Evolutionary conservation across 768 basidiomycete species (phyloP).

Genomic region (Tulasnella sp.): DNA sequence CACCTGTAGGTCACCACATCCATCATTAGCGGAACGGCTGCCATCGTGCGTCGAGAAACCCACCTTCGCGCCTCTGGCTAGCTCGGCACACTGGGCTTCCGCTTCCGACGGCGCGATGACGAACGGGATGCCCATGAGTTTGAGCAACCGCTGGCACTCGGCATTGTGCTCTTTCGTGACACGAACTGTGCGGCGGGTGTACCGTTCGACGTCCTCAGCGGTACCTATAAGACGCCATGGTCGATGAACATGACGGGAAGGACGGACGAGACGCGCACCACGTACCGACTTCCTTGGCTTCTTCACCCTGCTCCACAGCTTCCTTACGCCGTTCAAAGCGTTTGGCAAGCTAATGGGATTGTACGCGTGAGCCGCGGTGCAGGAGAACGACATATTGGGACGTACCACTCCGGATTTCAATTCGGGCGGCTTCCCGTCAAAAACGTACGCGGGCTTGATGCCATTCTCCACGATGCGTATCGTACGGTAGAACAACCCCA

Average conservation of each 20-base stretch:
- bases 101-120: conserved; percentile 95
- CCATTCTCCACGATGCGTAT: conserved; percentile 98
- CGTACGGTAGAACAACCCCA: conserved; percentile 98
- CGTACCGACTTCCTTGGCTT: conserved; percentile 84
- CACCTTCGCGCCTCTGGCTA: conserved; percentile 91
- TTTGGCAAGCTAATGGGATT: conserved; percentile 62
- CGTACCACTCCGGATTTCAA: conserved; percentile 92
- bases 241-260: no score
- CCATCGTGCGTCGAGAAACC: background rate
- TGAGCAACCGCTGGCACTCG: conserved; percentile 77
- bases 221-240: conserved; percentile 39
- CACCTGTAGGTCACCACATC: conserved; percentile 39
- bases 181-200: conserved; percentile 81
- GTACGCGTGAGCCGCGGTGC: background rate
- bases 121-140: conserved; percentile 93
- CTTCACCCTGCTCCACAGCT: conserved; percentile 88
- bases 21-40: background rate
- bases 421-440: conserved; percentile 97
- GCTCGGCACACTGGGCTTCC: conserved; percentile 96
- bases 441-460: conserved; percentile 95
- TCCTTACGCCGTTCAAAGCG: conserved; percentile 86
- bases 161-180: conserved; percentile 95
- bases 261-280: background rate
- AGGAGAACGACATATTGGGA: conserved; percentile 21
- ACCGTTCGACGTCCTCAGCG: conserved; percentile 81